phyloP scores from a whole-genome alignment of 1,284 basidiomycete genomes.

The Naganishia cerealis region DNA sequence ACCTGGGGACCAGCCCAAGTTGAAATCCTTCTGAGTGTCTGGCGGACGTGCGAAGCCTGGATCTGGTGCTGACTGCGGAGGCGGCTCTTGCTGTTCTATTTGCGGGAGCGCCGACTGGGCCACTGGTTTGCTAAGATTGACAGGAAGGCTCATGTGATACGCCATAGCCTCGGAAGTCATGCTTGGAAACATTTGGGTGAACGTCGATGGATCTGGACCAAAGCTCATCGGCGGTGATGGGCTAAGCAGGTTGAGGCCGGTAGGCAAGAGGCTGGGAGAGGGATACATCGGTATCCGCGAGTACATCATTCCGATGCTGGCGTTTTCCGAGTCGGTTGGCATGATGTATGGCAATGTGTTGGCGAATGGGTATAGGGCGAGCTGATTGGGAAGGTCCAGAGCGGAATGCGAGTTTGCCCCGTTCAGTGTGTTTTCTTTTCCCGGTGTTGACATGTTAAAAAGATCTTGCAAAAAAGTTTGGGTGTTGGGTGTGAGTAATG shows the following conservation, averaged over 20 bases:
- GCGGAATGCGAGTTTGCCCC: not conserved
- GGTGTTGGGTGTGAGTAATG: slow-evolving; percentile 13
- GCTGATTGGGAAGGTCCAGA: not conserved
- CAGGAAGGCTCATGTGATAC: slow-evolving; percentile 3
- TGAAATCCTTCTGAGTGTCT: not conserved
- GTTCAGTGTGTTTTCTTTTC: not conserved
- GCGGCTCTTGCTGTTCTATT: not conserved
- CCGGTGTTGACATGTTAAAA: slow-evolving; percentile 1
- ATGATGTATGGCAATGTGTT: not conserved
- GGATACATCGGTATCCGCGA: slow-evolving; percentile 4
- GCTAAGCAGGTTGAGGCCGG: slow-evolving; percentile 8
- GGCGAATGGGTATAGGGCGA: not conserved
- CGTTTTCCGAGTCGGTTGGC: not conserved
- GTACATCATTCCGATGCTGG: not conserved
- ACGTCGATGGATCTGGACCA: not conserved
- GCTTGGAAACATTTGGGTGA: slow-evolving; percentile 1
- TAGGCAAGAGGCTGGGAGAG: not conserved
- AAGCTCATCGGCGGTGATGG: not conserved
- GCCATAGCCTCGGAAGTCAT: slow-evolving; percentile 3
- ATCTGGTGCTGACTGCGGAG: not conserved
- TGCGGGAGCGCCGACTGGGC: not conserved
- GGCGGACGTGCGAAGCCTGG: not conserved
- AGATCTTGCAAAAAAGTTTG: slow-evolving; percentile 15
- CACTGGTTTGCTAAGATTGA: not conserved
- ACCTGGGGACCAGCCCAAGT: not conserved